Base-by-base conservation (phyloP, 2,329 filamentous ascomycete species). In the Phymatotrichopsis omnivora region DNA sequence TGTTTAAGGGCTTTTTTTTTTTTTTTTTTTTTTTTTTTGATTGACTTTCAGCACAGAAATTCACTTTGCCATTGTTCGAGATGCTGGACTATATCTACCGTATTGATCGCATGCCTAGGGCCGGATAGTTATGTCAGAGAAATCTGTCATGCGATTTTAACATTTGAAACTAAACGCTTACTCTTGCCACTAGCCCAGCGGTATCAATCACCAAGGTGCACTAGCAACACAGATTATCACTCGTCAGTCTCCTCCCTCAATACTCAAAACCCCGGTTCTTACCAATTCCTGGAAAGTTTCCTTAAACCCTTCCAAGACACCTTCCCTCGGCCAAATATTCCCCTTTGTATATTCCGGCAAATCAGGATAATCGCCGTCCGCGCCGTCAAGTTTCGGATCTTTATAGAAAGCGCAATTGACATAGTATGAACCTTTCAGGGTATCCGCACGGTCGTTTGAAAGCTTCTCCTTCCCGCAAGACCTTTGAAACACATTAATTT, bases 341-440 rank as follows among this genome's bases (percentile, higher is more conserved):
- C 84, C 78, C 4, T 82, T 80, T 1, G 91, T 82, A 64, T 96
- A 95, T 64, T 94, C 87, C 2, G 85, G 78, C 58, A 94, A 84
- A 47, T 80, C 75, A 0, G 82, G 80, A 52, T 70, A 73, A 50
- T 64, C 61, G 11, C 66, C 57, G 28, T 65, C 65, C 14, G 79
- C 78, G 52, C 74, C 76, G 41, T 78, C 72, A 5, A 83, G 70
- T 1, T 64, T 60, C 0, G 75, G 67, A 56, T 82, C 72, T 49
- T 84, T 72, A 60, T 84, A 83, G 63, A 85, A 85, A 33, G 80
- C 80, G 62, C 81, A 85, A 64, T 89, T 86, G 57, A 82, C 82
- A 61, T 89, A 91, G 67, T 80, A 91, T 0, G 80, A 85, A 33
- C 84, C 84, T 65, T 89, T 91, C 54, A 82, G 73, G 5, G 80